These are phyloP conservation scores for Arthroderma sp. DNA, from an alignment of 2,329 filamentous ascomycete species.

Conservation along the genomic window DNA sequence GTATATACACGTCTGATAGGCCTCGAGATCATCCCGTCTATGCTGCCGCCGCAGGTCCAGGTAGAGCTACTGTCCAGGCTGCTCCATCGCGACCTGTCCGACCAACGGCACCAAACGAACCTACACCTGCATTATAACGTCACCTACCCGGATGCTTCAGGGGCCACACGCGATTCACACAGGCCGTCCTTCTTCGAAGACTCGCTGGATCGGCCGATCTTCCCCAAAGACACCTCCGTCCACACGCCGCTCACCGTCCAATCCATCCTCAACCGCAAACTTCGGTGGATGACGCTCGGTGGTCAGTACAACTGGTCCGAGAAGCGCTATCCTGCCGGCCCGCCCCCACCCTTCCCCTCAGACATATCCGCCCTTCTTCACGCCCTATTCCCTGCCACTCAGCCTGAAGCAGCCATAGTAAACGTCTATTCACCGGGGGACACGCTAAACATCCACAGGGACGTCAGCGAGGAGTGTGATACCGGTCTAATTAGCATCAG, in stretches of 20 bases:
- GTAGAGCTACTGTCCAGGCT: conserved; percentile 57
- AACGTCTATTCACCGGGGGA: conserved; percentile 88
- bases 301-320: conserved; percentile 95
- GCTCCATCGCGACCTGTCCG: conserved; percentile 64
- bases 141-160: conserved; percentile 41
- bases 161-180: conserved; percentile 21
- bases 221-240: conserved; percentile 57
- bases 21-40: conserved; percentile 61
- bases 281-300: conserved; percentile 89
- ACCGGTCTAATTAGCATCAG: conserved; percentile 73
- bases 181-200: conserved; percentile 45
- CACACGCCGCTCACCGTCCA: conserved; percentile 61
- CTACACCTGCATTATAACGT: conserved; percentile 72
- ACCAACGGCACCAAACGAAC: conserved; percentile 70
- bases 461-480: conserved; percentile 77
- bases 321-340: conserved; percentile 61
- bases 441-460: conserved; percentile 82
- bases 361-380: conserved; percentile 60
- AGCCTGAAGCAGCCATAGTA: conserved; percentile 79
- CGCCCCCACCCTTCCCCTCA: conserved; percentile 58
- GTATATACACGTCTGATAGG: conserved; percentile 47
- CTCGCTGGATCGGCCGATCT: conserved; percentile 22
- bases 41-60: conserved; percentile 62
- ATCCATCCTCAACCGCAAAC: conserved; percentile 62
- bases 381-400: conserved; percentile 61